Evolutionary conservation across 169 alveolate species (phyloP), one percentile per base, ranked within the genome.

Genomic region (Plasmodium fragile): DNA sequence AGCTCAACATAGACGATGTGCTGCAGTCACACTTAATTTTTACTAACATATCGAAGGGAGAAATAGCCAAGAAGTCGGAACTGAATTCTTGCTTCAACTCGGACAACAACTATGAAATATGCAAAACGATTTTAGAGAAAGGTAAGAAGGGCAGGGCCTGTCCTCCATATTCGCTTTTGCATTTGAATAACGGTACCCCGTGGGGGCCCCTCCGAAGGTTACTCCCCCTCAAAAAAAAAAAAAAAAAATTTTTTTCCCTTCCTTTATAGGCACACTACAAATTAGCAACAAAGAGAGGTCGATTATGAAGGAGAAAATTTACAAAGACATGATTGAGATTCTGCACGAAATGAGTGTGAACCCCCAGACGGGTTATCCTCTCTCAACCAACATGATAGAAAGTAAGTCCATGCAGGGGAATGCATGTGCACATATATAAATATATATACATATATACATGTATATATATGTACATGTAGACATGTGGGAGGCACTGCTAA

Each of bases 21-120:
- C 97, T 98, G 53, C 99, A 98, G 92, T 96, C 97, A 22, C 96
- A 97, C 77, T 96, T 97, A 59, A 97, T 99, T 32, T 99, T 97
- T 93, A 96, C 98, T 43, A 98, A 98, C 95, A 99, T 98, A 36
- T 96, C 99, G 18, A 98, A 98, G 94, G 99, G 99, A 25, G 98
- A 98, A 84, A 92, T 98, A 22, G 99, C 99, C 81, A 97, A 97
- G 11, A 94, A 95, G 83, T 98, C 98, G 78, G 99, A 98, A 81
- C 84, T 99, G 73, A 78, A 92, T 81, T 95, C 96, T 72, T 99
- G 96, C 69, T 99, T 98, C 85, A 98, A 98, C 52, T 96, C 98
- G 1, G 95, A 92, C 55, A 90, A 98, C 69, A 89, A 96, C 43
- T 97, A 97, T 65, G 96, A 94, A n/a, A 98, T 98, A 41, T 95